These are phyloP conservation scores for Polytrichum formosum DNA, from an alignment of 225 moss, liverwort and hornwort genomes.

Conservation along the genomic window DNA sequence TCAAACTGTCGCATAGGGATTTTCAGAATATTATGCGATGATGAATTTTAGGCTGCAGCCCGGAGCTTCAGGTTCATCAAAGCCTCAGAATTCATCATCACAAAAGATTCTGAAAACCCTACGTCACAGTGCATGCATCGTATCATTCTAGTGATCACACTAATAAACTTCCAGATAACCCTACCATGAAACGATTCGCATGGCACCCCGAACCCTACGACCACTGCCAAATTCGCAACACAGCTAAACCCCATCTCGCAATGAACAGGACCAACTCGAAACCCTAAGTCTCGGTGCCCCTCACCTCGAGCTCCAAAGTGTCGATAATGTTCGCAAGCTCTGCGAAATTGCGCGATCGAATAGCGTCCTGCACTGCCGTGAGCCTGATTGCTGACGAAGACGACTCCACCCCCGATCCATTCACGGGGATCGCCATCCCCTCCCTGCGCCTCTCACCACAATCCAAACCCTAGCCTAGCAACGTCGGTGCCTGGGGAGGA, in stretches of 20 bases:
- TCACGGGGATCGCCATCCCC: slow-evolving; percentile 55
- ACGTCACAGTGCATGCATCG: neutral
- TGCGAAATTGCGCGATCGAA: slow-evolving; percentile 33
- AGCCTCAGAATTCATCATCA: slow-evolving; percentile 52
- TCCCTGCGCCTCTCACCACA: neutral
- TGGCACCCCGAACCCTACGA: too few species aligned
- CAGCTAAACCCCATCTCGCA: too few species aligned
- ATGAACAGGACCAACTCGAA: too few species aligned
- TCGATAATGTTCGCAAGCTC: slow-evolving; percentile 47
- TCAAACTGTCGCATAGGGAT: too few species aligned
- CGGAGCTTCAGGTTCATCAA: slow-evolving; percentile 64
- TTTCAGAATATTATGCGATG: too few species aligned
- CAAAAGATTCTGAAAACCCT: neutral
- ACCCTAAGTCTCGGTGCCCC: neutral
- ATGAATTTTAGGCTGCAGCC: slow-evolving; percentile 33
- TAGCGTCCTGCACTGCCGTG: slow-evolving; percentile 29
- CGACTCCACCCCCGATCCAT: slow-evolving; percentile 41
- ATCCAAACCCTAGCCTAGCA: too few species aligned
- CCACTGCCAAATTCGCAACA: too few species aligned
- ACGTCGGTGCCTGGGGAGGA: too few species aligned
- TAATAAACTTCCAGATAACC: too few species aligned
- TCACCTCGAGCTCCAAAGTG: slow-evolving; percentile 51
- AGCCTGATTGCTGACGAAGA: slow-evolving; percentile 18
- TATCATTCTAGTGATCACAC: neutral
- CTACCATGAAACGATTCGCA: too few species aligned